Evolutionary conservation across 2,329 filamentous ascomycete genomes (phyloP).

Genomic region (Paraphaeosphaeria minitans): DNA sequence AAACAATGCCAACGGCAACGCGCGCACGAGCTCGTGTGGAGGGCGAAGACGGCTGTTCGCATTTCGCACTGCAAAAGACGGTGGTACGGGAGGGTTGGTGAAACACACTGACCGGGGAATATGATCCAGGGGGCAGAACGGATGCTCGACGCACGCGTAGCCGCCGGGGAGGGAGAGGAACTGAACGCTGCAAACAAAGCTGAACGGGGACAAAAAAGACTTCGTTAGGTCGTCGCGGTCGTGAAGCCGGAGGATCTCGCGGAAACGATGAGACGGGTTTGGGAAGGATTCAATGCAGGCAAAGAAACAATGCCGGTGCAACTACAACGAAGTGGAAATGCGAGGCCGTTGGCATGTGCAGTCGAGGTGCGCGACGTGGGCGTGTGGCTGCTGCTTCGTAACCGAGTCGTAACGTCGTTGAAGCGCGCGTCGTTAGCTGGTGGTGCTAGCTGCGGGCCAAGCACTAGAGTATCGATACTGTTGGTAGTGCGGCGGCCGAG

Average conservation of each 20-base stretch:
- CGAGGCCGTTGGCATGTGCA: slow-evolving; percentile 34
- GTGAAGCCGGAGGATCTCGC: slow-evolving; percentile 35
- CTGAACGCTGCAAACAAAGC: slow-evolving; percentile 49
- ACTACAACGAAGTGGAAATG: slow-evolving; percentile 35
- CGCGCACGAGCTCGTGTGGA: slow-evolving; percentile 16
- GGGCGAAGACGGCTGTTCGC: slow-evolving; percentile 14
- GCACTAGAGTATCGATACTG: slow-evolving; percentile 29
- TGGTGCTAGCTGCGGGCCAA: slow-evolving; percentile 34
- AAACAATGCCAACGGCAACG: slow-evolving; percentile 30
- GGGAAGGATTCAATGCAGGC: slow-evolving; percentile 37
- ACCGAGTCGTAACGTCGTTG: slow-evolving; percentile 38
- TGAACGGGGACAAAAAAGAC: slow-evolving; percentile 43
- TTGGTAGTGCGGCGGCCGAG: slow-evolving; percentile 30
- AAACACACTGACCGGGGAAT: slow-evolving; percentile 26
- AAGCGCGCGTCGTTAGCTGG: slow-evolving; percentile 31
- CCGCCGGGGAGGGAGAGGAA: slow-evolving; percentile 19
- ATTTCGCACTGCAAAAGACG: slow-evolving; percentile 21
- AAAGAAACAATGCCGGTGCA: slow-evolving; percentile 30
- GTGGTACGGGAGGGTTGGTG: slow-evolving; percentile 27
- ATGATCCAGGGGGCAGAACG: slow-evolving; percentile 19
- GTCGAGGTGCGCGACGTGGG: slow-evolving; percentile 16
- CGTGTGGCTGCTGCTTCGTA: slow-evolving; percentile 24
- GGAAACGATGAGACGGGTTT: slow-evolving; percentile 31
- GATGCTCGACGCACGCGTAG: slow-evolving; percentile 22
- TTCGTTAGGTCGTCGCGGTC: slow-evolving; percentile 50